Base-by-base conservation (phyloP, 2,329 filamentous ascomycete species). In the Diaporthe capsici region DNA sequence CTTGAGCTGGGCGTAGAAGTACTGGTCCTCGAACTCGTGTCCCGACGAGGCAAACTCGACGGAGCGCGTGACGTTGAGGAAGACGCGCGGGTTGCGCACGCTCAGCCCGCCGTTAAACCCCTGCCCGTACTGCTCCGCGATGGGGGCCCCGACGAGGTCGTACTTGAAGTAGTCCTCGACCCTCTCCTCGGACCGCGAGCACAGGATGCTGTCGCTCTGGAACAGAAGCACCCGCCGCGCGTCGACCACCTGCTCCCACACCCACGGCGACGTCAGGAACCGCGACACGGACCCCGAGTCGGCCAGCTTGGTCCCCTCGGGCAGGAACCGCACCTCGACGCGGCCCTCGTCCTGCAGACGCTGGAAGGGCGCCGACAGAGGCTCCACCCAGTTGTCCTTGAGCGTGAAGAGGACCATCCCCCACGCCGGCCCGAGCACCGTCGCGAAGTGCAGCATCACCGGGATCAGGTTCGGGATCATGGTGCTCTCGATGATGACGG, bases 381-480 rank as follows among this genome's bases (percentile, higher is more conserved):
- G 79, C 34, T 79, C 71, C 5, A 77, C 31, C 70, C 78, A 79
- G 25, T 75, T 80, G 63, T 80, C 78, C 13, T 80, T 76, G 2
- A 82, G 79, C 1, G 85, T 86, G 74, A 84, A 86, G 63, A 86
- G 82, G 25, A 86, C 79, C 42, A 87, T 81, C 5, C 84, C 84
- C 85, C 85, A 86, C 25, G 79, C 73, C 8, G 84, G 84, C 1
- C 85, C 85, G 4, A 86, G 83, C 0, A 77, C 77, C 28, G 74
- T 74, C 5, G 81, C 78, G 12, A 83, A 78, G 0, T 81, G 82
- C 10, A 82, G 79, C 12, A 76, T 79, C 60, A 76, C 75, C 25
- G 80, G 63, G 72, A 78, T 82, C 7, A 82, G 81, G 34, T 71
- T 84, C 28, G 71, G 70, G 68, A 76, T 73, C 47, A 74, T 71